A percentile compares a stretch with the other conserved stretches of the same genome.
Evolutionary conservation across 2,329 filamentous ascomycete genomes (phyloP).

Genomic region (Alternaria postmessia): DNA sequence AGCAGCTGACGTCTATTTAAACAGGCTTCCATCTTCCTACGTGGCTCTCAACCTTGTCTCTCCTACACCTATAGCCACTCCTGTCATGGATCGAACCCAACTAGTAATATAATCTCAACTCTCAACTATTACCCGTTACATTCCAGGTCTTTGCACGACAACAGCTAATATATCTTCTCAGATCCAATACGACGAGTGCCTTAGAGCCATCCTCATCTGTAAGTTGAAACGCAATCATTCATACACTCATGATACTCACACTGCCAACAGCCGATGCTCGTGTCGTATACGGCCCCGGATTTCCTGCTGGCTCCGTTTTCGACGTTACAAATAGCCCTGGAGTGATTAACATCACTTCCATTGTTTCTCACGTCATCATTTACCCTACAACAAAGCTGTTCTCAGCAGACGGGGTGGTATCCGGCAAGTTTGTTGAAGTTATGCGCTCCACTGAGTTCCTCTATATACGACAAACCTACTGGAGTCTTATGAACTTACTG

Average conservation of each 20-base stretch:
- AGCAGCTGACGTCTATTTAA: background rate
- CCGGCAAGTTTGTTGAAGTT: background rate
- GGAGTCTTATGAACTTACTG: too few species aligned
- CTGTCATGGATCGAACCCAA: too few species aligned
- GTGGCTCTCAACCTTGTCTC: background rate
- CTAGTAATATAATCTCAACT: too few species aligned
- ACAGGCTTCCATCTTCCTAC: background rate
- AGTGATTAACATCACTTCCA: rapidly evolving
- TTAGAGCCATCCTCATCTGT: background rate
- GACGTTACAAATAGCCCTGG: background rate
- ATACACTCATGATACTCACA: too few species aligned
- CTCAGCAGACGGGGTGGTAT: background rate
- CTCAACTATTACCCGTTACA: background rate
- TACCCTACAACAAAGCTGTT: background rate
- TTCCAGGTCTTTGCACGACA: background rate
- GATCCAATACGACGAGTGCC: background rate
- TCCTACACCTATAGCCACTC: background rate
- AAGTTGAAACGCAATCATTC: background rate
- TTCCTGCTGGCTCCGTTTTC: background rate
- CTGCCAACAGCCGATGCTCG: background rate
- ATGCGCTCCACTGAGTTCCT: background rate
- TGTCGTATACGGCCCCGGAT: background rate
- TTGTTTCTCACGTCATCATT: background rate
- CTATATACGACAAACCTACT: background rate
- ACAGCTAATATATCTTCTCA: background rate